A percentile compares a stretch with the other conserved stretches of the same genome.
Conservation (phyloP, 176 grass and related monocot species). For the Microstegium vimineum region DNA sequence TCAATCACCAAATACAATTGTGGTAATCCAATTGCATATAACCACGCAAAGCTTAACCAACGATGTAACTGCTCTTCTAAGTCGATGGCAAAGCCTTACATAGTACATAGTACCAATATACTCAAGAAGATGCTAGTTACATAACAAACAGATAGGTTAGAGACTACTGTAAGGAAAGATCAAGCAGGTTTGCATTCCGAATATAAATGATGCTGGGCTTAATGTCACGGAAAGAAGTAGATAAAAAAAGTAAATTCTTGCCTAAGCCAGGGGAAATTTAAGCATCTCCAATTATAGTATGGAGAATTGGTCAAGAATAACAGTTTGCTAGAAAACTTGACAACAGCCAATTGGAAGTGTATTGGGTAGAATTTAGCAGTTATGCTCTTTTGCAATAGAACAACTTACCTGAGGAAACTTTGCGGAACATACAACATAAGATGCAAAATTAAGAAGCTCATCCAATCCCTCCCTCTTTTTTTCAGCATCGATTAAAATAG, state of each 20-base stretch:
- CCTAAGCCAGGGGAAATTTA: neutral
- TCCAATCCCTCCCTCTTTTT: constrained; percentile 79
- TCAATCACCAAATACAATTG: neutral
- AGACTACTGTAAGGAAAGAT: neutral
- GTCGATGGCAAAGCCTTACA: neutral
- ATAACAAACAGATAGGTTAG: neutral
- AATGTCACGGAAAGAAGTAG: neutral
- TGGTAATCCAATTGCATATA: neutral
- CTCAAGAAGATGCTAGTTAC: neutral
- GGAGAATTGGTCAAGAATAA: neutral
- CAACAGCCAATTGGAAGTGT: neutral
- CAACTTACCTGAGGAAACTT: constrained; percentile 66
- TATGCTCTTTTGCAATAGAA: constrained; percentile 2
- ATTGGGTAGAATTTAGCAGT: neutral
- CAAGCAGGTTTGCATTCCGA: neutral
- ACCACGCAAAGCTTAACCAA: neutral
- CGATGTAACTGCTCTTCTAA: neutral
- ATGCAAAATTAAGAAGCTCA: constrained; percentile 72
- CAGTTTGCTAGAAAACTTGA: neutral
- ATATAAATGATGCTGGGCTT: neutral
- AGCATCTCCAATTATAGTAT: neutral
- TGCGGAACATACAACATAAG: constrained; percentile 80
- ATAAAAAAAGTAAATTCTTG: neutral
- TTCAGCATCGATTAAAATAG: constrained; percentile 76
- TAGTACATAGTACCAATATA: neutral